Percentiles rank a stretch among this genome's conserved stretches.
phyloP scores from a whole-genome alignment of 805 yeast genomes.

The Danielia oregonensis region DNA sequence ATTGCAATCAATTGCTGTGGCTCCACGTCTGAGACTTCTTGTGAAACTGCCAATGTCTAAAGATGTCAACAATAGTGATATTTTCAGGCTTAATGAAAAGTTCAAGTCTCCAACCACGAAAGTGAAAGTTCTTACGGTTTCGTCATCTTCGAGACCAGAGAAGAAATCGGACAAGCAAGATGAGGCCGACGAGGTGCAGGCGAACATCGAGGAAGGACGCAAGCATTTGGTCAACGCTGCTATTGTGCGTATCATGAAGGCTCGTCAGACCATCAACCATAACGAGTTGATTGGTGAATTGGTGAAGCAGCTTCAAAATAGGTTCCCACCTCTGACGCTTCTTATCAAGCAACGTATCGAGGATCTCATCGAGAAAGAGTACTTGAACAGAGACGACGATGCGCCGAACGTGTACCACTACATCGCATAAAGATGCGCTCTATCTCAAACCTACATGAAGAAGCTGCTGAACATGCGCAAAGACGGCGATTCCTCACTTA shows the following conservation, averaged over 20 bases:
- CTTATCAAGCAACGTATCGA: slow-evolving; percentile 72
- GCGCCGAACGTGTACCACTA: slow-evolving; percentile 62
- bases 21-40: slow-evolving; percentile 75
- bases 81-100: slow-evolving; percentile 61
- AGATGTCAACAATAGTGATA: slow-evolving; percentile 60
- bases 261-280: slow-evolving; percentile 58
- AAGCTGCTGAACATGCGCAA: too few relatives aligned
- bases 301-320: slow-evolving; percentile 50
- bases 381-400: slow-evolving; percentile 65
- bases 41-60: slow-evolving; percentile 72
- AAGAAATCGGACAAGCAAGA: slow-evolving; percentile 43
- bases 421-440: slow-evolving; percentile 62
- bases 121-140: slow-evolving; percentile 72
- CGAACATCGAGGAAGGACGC: slow-evolving; percentile 59
- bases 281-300: slow-evolving; percentile 66
- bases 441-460: neutral
- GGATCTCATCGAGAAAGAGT: slow-evolving; percentile 75
- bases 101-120: slow-evolving; percentile 67
- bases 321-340: slow-evolving; percentile 68
- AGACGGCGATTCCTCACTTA: too few relatives aligned
- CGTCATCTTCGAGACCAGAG: slow-evolving; percentile 30
- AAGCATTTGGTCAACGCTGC: slow-evolving; percentile 77
- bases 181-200: slow-evolving; percentile 52
- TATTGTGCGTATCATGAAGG: slow-evolving; percentile 82
- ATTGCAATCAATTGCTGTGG: slow-evolving; percentile 78